Evolutionary conservation across 2,329 filamentous ascomycete species (phyloP), one percentile per base, ranked within the genome.

Genomic region (Colletotrichum somersetense): DNA sequence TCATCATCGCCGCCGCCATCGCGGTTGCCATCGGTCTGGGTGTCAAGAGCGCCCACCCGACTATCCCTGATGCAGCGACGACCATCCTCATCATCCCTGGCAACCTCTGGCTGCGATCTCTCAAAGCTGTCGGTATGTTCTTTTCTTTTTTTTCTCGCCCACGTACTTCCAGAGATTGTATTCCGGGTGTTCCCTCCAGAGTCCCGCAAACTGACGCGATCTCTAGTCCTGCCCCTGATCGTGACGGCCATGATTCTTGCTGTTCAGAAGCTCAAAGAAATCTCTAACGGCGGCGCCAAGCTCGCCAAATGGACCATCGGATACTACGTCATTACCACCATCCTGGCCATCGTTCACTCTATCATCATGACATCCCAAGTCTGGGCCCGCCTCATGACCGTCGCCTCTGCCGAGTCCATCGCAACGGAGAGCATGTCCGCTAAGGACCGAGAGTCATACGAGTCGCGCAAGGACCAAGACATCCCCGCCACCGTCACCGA

Each of bases 211-310:
- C 55, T 72, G 55, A 72, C 61, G 53, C 11, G 44, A n/a, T 3
- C 16, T 6, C 20, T 5, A 86, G 86, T 88, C 0, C 79, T 88
- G 1, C 86, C 86, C 2, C 77, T 88, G 66, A 88, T 88, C 53
- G 79, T 88, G 35, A 83, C 81, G 10, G 85, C 86, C 33, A 87
- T 88, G 81, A 83, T 88, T 58, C 80, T 88, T 23, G 84, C 86
- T 6, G 79, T 88, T 7, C 84, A 85, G 58, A 81, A 82, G n/a
- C 80, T 88, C 10, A 81, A 84, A 23, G 81, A 79, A 8, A 85
- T 88, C 82, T 78, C 83, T 14, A 76, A 81, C 12, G 81, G 83
- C 16, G 85, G 83, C 8, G 81, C 79, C 14, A 78, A 78, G 62
- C 81, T 88, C 0, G 86, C 85, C n/a, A 78, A 77, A 35, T 87